Evolutionary conservation across 1,284 basidiomycete genomes (phyloP).

Genomic region (Trametes hirsuta): DNA sequence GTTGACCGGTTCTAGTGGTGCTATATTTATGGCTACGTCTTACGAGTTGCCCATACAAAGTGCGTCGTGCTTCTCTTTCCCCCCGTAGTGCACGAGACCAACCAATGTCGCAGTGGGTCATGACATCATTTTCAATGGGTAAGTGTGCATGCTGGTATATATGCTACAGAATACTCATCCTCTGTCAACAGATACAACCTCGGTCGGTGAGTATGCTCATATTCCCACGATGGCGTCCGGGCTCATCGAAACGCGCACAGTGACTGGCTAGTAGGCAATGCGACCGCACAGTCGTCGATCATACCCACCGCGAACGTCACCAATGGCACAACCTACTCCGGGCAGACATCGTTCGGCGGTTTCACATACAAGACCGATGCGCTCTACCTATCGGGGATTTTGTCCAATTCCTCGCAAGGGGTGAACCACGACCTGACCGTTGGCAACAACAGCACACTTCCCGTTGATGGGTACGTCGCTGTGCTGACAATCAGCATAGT

Average conservation of each 20-base stretch:
- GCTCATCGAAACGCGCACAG: slow-evolving; percentile 37
- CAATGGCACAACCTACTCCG: slow-evolving; percentile 60
- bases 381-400: slow-evolving; percentile 67
- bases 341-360: slow-evolving; percentile 54
- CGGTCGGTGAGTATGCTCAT: slow-evolving; percentile 44
- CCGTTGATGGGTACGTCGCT: slow-evolving; percentile 87
- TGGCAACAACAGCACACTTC: slow-evolving; percentile 56
- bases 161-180: not conserved
- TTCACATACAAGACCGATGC: slow-evolving; percentile 77
- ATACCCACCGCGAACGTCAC: slow-evolving; percentile 61
- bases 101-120: slow-evolving; percentile 41
- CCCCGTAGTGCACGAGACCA: not conserved
- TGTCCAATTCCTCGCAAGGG: slow-evolving; percentile 68
- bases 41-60: slow-evolving; percentile 70
- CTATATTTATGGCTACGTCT: slow-evolving; percentile 83
- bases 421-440: slow-evolving; percentile 83
- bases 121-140: slow-evolving; percentile 63
- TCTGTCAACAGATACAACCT: slow-evolving; percentile 51
- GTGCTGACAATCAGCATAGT: slow-evolving; percentile 78
- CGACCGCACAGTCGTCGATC: slow-evolving; percentile 54
- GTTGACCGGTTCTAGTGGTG: slow-evolving; percentile 50
- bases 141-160: slow-evolving; percentile 17
- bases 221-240: not conserved
- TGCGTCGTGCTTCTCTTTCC: slow-evolving; percentile 34
- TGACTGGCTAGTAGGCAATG: slow-evolving; percentile 84